Evolutionary conservation across 2,329 filamentous ascomycete species (phyloP).

Genomic region (Fusarium cicatricum): DNA sequence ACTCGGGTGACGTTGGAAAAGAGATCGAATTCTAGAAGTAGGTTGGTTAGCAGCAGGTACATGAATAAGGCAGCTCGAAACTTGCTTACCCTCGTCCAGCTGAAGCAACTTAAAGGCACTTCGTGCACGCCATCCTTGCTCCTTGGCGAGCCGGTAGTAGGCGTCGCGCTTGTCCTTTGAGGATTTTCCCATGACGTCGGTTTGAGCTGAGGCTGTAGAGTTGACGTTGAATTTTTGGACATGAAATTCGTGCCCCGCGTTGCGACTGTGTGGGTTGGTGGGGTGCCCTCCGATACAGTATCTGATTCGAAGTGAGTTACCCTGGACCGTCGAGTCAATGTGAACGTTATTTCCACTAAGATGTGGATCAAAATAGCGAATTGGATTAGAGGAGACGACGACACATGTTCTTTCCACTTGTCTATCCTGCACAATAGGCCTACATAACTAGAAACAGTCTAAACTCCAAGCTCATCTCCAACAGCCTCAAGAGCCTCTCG

Average conservation of each 20-base stretch:
- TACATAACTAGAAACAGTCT: background rate
- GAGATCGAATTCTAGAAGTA: slow-evolving; percentile 81
- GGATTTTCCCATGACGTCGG: slow-evolving; percentile 82
- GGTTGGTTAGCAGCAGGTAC: slow-evolving; percentile 12
- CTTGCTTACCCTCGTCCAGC: slow-evolving; percentile 75
- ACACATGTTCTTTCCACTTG: background rate
- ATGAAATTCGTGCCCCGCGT: slow-evolving; percentile 43
- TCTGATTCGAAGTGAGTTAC: background rate
- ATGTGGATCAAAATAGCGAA: background rate
- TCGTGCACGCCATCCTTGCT: slow-evolving; percentile 96
- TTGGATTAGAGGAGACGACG: background rate
- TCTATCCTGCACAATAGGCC: too few relatives aligned
- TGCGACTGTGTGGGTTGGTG: slow-evolving; percentile 29
- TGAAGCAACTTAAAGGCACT: slow-evolving; percentile 98
- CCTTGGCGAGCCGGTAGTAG: slow-evolving; percentile 97
- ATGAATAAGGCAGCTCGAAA: background rate
- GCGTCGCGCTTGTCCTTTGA: slow-evolving; percentile 99
- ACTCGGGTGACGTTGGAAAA: slow-evolving; percentile 91
- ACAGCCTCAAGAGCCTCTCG: slow-evolving; percentile 69
- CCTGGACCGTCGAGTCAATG: background rate
- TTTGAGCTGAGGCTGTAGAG: slow-evolving; percentile 6
- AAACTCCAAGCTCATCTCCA: slow-evolving; percentile 57
- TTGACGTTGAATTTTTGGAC: slow-evolving; percentile 27
- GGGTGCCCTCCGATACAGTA: slow-evolving; percentile 13
- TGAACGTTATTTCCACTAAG: background rate